Evolutionary conservation across 2,329 filamentous ascomycete genomes (phyloP).

Genomic region (Claviceps pusilla): DNA sequence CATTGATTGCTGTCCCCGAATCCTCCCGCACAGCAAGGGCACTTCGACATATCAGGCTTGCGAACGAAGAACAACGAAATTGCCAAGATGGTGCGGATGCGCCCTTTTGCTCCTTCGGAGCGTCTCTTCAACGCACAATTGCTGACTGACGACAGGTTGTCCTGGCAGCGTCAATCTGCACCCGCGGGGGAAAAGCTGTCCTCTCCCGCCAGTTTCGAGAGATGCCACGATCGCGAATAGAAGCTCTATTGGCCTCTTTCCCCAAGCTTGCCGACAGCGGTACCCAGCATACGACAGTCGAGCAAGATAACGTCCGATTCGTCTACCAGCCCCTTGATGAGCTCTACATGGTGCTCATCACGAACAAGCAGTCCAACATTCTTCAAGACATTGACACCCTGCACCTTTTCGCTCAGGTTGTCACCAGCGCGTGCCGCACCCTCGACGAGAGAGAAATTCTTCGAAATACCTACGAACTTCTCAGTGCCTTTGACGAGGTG

Average conservation of each 20-base stretch:
- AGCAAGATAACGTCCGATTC: constrained; percentile 98
- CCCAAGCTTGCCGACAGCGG: constrained; percentile 93
- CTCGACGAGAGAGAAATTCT: constrained; percentile 91
- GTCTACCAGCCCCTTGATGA: constrained; percentile 98
- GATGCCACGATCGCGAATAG: constrained; percentile 91
- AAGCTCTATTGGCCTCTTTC: constrained; percentile 90
- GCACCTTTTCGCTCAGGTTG: constrained; percentile 94
- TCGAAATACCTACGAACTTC: constrained; percentile 86
- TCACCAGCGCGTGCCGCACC: constrained; percentile 89
- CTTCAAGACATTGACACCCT: constrained; percentile 97
- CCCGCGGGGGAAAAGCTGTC: constrained; percentile 92
- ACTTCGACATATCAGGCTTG: background rate
- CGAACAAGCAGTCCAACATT: constrained; percentile 98
- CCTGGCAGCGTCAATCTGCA: constrained; percentile 97
- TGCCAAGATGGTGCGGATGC: constrained; percentile 25
- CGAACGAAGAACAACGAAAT: constrained; percentile 8
- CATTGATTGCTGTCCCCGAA: background rate
- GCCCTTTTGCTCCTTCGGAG: background rate
- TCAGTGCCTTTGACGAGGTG: constrained; percentile 93
- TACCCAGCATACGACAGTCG: constrained; percentile 94
- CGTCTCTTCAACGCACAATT: background rate
- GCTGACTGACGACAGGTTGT: constrained; percentile 53
- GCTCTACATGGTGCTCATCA: constrained; percentile 98
- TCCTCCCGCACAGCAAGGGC: background rate
- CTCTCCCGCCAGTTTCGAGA: constrained; percentile 95